Evolutionary conservation across 179 eudicot genomes (phyloP).

Genomic region (Drosera spatulata): DNA sequence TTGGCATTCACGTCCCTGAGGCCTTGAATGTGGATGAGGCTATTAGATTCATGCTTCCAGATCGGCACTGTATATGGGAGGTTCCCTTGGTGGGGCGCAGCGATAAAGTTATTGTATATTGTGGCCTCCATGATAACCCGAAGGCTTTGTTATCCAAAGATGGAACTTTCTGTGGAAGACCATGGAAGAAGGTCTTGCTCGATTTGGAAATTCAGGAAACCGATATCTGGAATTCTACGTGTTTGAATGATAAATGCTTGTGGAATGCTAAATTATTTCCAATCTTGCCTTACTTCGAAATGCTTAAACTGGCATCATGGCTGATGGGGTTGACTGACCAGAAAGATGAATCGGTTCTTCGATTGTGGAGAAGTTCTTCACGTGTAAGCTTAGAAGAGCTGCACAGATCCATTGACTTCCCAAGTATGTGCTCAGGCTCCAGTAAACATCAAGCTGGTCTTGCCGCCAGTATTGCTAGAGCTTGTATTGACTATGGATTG

Average conservation of each 20-base stretch:
- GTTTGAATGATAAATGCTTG: conserved; percentile 54
- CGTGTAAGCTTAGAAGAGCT: conserved; percentile 88
- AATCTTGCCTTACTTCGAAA: conserved; percentile 58
- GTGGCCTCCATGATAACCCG: conserved; percentile 99
- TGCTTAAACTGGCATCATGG: conserved; percentile 84
- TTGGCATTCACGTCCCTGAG: conserved; percentile 63
- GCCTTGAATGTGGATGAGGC: conserved; percentile 18
- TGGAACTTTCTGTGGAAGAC: conserved; percentile 97
- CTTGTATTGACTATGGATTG: conserved; percentile 79
- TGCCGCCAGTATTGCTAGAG: conserved; percentile 72
- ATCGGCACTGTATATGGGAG: conserved; percentile 99
- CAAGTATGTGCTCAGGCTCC: conserved; percentile 69
- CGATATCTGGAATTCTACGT: conserved; percentile 56
- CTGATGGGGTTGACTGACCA: conserved; percentile 60
- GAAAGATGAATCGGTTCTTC: conserved; percentile 27
- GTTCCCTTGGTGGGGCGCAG: too few species aligned
- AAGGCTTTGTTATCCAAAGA: conserved; percentile 47
- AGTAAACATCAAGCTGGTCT: conserved; percentile 84
- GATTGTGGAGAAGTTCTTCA: conserved; percentile 48
- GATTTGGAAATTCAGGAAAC: conserved; percentile 64
- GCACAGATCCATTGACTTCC: conserved; percentile 85
- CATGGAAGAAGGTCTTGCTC: conserved; percentile 75
- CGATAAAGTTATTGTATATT: conserved; percentile 84
- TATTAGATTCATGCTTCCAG: conserved; percentile 78
- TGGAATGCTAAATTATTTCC: conserved; percentile 96